Conservation (phyloP, 2,329 filamentous ascomycete species). For the Aspergillus hiratsukae region DNA sequence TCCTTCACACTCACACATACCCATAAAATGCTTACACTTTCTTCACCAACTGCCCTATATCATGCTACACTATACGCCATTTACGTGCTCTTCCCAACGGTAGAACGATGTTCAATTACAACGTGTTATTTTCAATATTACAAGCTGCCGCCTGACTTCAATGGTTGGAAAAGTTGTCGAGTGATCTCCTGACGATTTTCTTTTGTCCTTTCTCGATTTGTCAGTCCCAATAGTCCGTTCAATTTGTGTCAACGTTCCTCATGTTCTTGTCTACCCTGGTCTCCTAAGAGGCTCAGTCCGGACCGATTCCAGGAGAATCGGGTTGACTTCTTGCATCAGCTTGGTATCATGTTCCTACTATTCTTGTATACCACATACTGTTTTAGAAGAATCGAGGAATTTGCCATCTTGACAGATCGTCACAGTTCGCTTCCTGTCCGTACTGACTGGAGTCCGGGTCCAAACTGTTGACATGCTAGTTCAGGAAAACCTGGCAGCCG, state of each 20-base stretch:
- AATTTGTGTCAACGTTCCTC: not conserved
- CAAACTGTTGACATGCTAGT: too few species aligned
- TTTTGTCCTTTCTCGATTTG: not conserved
- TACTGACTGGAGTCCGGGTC: not conserved
- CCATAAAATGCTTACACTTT: not conserved
- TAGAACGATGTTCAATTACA: conserved; percentile 27
- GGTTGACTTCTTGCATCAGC: not conserved
- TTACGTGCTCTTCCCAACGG: conserved; percentile 18
- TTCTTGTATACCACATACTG: conserved; percentile 6
- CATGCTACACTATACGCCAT: conserved; percentile 15
- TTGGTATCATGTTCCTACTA: not conserved
- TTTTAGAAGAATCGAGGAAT: not conserved
- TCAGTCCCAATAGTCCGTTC: not conserved
- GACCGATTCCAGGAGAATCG: not conserved
- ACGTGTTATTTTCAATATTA: conserved; percentile 16
- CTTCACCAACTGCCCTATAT: conserved; percentile 4
- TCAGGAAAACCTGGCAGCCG: too few species aligned
- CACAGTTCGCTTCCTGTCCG: not conserved
- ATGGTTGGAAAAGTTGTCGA: conserved; percentile 17
- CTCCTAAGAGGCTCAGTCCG: not conserved
- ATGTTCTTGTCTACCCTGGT: not conserved
- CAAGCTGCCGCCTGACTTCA: conserved; percentile 3
- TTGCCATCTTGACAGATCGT: not conserved
- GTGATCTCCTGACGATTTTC: not conserved
- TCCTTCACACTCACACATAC: conserved; percentile 13